Base-by-base conservation (phyloP, 2,329 filamentous ascomycete genomes). In the Penicillium carneum region DNA sequence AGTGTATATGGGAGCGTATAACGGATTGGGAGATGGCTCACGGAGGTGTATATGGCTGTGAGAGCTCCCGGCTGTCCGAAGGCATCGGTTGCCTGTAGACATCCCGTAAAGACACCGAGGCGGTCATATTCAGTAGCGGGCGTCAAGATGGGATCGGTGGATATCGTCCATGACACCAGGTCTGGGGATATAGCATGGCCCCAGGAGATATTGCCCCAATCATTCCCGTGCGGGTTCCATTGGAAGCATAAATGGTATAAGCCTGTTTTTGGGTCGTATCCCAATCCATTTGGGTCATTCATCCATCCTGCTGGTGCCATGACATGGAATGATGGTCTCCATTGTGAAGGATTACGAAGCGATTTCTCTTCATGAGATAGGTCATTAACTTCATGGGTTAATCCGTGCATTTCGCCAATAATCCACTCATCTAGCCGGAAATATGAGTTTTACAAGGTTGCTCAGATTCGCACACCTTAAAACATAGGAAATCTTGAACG, bases 181-280 rank as follows among this genome's bases (percentile, higher is more conserved):
- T 82, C 76, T 3, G 43, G 57, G 3, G 77, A 80, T 4, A 71
- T 75, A 11, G 78, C 72, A 57, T 76, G 71, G 5, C 78, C 77
- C 80, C 80, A 82, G 4, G 75, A 74, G 10, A 81, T 76, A 42
- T 80, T 74, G 9, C 77, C 79, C 76, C 78, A 80, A 38, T 79
- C 75, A 31, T 78, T 76, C 8, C 74, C 74, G 31, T 73, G 70
- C 0, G 78, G 78, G 62, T 81, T 81, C 73, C 78, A 81, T 69
- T 82, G 80, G 50, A 77, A 82, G 18, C 72, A 75, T 1, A 81
- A 20, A 57, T 81, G 79, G 45, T 81, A 82, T 6, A 75, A 63
- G 5, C 72, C 70, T 10, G 77, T 80, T 20, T 59, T 53, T 2
- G 77, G 72, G 48, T 81, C 78, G 56, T 78, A 81, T 20, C 75